Conservation (phyloP, 1,284 basidiomycete genomes). For the Naganishia sp. region DNA sequence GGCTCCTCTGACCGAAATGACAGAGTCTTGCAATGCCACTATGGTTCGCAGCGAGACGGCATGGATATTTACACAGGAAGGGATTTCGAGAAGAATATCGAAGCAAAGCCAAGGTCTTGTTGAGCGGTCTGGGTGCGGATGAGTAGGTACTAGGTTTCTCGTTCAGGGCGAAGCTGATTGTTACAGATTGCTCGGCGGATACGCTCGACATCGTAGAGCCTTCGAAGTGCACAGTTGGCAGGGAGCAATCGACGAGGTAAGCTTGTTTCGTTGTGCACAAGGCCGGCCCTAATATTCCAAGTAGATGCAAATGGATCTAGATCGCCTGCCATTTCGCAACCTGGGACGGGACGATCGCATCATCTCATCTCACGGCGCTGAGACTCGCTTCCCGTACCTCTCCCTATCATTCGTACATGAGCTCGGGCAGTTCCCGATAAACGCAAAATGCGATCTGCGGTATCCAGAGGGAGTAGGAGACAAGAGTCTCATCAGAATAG, state of each 20-base stretch:
- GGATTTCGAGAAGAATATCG: slow-evolving; percentile 59
- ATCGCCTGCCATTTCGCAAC: slow-evolving; percentile 84
- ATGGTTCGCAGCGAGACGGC: slow-evolving; percentile 85
- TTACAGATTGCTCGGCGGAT: slow-evolving; percentile 78
- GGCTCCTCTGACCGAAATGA: slow-evolving; percentile 15
- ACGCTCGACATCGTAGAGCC: slow-evolving; percentile 81
- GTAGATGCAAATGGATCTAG: slow-evolving; percentile 90
- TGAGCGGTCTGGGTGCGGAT: slow-evolving; percentile 86
- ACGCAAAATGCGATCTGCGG: slow-evolving; percentile 76
- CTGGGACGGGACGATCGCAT: slow-evolving; percentile 91
- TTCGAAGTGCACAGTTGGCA: slow-evolving; percentile 69
- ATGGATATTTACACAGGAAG: slow-evolving; percentile 55
- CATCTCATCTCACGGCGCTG: slow-evolving; percentile 82
- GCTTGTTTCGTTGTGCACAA: slow-evolving; percentile 30
- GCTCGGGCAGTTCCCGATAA: slow-evolving; percentile 72
- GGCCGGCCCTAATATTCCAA: background rate
- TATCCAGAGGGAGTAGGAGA: slow-evolving; percentile 64
- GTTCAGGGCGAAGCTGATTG: background rate
- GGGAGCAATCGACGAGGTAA: slow-evolving; percentile 76
- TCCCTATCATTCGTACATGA: slow-evolving; percentile 74
- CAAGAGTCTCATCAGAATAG: slow-evolving; percentile 77
- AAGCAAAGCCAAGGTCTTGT: slow-evolving; percentile 75
- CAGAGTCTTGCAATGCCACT: slow-evolving; percentile 84
- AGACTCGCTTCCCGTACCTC: slow-evolving; percentile 86
- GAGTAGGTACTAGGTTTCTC: background rate